phyloP scores from a whole-genome alignment of 1,284 basidiomycete genomes.

The Somion occarium region DNA sequence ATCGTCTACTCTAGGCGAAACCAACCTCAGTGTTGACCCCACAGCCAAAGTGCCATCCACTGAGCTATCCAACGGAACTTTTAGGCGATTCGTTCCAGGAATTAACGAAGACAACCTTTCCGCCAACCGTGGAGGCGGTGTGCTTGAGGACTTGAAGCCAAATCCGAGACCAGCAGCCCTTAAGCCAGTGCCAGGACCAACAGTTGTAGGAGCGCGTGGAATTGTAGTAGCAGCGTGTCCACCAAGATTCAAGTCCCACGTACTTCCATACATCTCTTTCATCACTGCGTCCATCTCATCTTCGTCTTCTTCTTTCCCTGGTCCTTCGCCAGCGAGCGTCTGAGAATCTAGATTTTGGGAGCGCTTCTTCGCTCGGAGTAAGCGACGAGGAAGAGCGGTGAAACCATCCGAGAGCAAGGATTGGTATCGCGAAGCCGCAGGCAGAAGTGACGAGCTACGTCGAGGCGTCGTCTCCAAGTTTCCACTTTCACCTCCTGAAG shows the following conservation, averaged over 20 bases:
- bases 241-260: conserved; percentile 5
- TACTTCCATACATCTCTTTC: conserved; percentile 6
- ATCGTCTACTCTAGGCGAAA: not conserved
- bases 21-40: not conserved
- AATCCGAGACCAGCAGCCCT: not conserved
- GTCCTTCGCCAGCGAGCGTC: not conserved
- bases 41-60: not conserved
- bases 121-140: not conserved
- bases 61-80: not conserved
- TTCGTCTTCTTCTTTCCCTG: not conserved
- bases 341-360: not conserved
- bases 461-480: not conserved
- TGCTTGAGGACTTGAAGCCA: not conserved
- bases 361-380: not conserved
- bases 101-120: not conserved
- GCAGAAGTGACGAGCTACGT: not conserved
- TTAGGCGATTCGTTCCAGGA: not conserved
- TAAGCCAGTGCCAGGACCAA: not conserved
- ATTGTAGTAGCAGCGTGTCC: not conserved
- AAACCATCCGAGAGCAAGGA: conserved; percentile 1
- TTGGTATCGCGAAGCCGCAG: not conserved
- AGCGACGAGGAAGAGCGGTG: conserved; percentile 1
- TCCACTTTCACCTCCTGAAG: not conserved
- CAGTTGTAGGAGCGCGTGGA: not conserved
- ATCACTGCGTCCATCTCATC: conserved; percentile 7